Base-by-base conservation (phyloP, 2,329 filamentous ascomycete species). In the Fusarium sp. region DNA sequence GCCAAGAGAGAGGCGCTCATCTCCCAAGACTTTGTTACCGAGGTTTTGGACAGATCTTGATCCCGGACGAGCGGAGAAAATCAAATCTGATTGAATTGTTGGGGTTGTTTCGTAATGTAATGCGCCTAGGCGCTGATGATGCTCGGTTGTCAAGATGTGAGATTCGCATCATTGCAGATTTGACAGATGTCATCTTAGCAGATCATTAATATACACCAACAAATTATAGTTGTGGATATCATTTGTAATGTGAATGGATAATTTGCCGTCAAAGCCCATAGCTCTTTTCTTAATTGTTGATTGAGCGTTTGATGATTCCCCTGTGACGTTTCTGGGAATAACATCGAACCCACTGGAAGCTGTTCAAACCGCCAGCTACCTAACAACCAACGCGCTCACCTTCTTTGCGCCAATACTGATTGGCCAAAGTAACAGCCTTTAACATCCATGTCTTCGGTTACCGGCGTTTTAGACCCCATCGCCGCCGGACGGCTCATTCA, bases 1-100 rank as follows among this genome's bases (percentile, higher is more conserved):
- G 31, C 54, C 54, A 57, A 57, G 54, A 57, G 39, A 27, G 39
- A 57, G 39, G 54, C 23, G 54, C 9, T n/a, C 29, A 48, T 57
- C 54, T 57, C 48, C 39, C 54, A 57, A 57, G 39, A 57, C 31
- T 10, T 48, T 16, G 39, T 57, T 57, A 57, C 54, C 54, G 54
- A 57, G 54, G 54, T 48, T 57, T 48, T 57, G 54, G 54, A 48
- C 54, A 46, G 54, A 57, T 57, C 54, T 57, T 57, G 39, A 46
- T 48, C 23, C 39, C 54, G 54, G 54, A 48, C 39, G 54, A 57
- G 54, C 54, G 54, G 54, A 57, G 31, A 8, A 35, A 46, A n/a
- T 46, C 11, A 45, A 57, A 48, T 48, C 39, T 48, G 39, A 15
- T 48, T 33, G 39, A 35, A 19, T 18, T 25, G 12, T 46, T 48